These are phyloP conservation scores for Vanderwaltozyma yarrowii DNA, from an alignment of 805 yeast genomes.

Conservation along the genomic window DNA sequence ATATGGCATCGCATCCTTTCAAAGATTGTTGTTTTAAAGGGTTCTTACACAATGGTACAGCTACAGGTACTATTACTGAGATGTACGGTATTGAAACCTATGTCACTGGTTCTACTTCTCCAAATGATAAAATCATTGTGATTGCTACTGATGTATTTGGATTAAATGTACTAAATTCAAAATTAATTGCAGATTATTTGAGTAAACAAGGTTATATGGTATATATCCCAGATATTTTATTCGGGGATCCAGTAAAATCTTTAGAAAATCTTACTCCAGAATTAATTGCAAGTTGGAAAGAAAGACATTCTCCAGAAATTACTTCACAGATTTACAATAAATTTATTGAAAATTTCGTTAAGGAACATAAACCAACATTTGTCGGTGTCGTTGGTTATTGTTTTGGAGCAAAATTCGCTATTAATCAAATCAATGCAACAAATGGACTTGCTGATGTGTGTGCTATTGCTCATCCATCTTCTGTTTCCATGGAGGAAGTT, in stretches of 20 bases:
- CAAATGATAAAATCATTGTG: slow-evolving; percentile 42
- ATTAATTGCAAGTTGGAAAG: slow-evolving; percentile 38
- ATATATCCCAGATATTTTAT: slow-evolving; percentile 62
- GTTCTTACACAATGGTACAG: slow-evolving; percentile 40
- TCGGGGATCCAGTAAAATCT: slow-evolving; percentile 32
- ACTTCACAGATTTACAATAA: slow-evolving; percentile 40
- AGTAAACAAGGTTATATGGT: slow-evolving; percentile 56
- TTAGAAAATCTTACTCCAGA: slow-evolving; percentile 22
- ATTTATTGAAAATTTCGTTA: slow-evolving; percentile 37
- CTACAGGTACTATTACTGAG: slow-evolving; percentile 34
- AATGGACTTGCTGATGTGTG: slow-evolving; percentile 41
- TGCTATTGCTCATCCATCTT: slow-evolving; percentile 79
- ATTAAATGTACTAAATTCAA: slow-evolving; percentile 41
- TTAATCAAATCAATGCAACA: slow-evolving; percentile 35
- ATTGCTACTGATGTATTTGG: slow-evolving; percentile 68
- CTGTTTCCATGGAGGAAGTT: slow-evolving; percentile 58
- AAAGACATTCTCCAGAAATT: slow-evolving; percentile 38
- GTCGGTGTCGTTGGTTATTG: slow-evolving; percentile 67
- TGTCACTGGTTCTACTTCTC: slow-evolving; percentile 34
- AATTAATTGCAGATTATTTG: slow-evolving; percentile 55
- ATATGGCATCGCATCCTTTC: slow-evolving; percentile 43
- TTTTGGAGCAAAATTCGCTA: slow-evolving; percentile 66
- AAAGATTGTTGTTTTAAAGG: slow-evolving; percentile 38
- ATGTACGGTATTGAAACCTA: slow-evolving; percentile 38
- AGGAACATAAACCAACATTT: slow-evolving; percentile 36